Evolutionary conservation across 2,329 filamentous ascomycete species (phyloP).

Genomic region (Albifimbria verrucaria): DNA sequence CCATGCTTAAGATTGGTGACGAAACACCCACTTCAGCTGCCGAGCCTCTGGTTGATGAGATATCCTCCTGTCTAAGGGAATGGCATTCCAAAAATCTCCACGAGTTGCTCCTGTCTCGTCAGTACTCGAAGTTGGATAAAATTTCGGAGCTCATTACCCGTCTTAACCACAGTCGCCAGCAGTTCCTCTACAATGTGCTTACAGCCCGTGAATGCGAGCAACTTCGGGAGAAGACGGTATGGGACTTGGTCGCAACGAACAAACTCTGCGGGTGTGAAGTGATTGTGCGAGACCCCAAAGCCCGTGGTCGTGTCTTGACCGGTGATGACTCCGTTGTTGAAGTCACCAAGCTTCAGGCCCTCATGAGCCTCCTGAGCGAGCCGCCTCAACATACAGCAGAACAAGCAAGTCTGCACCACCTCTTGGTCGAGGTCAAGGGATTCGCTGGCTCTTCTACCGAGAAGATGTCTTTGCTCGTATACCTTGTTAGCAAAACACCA

Average conservation of each 20-base stretch:
- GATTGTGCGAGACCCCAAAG: conserved; percentile 84
- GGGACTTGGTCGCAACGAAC: conserved; percentile 92
- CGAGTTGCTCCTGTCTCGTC: conserved; percentile 77
- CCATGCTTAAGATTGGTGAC: conserved; percentile 96
- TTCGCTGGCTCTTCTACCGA: conserved; percentile 76
- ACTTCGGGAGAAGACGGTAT: conserved; percentile 85
- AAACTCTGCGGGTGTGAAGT: conserved; percentile 92
- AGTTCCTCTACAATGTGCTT: conserved; percentile 90
- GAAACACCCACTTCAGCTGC: conserved; percentile 87
- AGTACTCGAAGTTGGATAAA: conserved; percentile 77
- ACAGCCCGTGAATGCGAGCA: conserved; percentile 79
- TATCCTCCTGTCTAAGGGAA: conserved; percentile 92
- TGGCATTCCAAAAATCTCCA: conserved; percentile 98
- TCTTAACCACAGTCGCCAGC: conserved; percentile 81
- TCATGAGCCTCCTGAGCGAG: conserved; percentile 90
- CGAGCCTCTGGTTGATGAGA: conserved; percentile 94
- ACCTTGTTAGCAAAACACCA: conserved; percentile 69
- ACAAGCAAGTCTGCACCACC: conserved; percentile 70
- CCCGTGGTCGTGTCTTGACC: conserved; percentile 81
- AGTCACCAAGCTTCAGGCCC: conserved; percentile 84
- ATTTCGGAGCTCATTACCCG: conserved; percentile 76
- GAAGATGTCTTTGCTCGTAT: conserved; percentile 71
- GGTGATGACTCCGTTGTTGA: conserved; percentile 92
- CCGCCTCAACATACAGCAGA: conserved; percentile 68
- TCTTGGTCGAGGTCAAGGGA: conserved; percentile 79